A percentile compares a stretch with the other conserved stretches of the same genome.
phyloP scores from a whole-genome alignment of 2,329 filamentous ascomycete genomes.

The Dactylellina drechsleri region DNA sequence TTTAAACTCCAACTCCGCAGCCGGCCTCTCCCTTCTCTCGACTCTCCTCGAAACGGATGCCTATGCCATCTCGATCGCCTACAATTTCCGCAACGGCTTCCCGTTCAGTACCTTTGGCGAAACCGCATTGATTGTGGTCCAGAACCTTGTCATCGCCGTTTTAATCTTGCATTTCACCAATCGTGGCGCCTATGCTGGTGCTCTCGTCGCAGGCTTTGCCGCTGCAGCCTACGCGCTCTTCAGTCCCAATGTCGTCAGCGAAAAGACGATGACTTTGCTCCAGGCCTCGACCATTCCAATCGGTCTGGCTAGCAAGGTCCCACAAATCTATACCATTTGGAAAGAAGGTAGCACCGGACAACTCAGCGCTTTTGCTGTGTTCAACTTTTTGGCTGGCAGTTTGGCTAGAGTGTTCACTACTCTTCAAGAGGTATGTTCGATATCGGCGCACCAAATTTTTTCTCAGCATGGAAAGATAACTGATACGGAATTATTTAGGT shows the following conservation, averaged over 20 bases:
- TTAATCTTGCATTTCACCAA: constrained; percentile 86
- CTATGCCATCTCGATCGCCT: constrained; percentile 88
- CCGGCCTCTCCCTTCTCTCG: constrained; percentile 86
- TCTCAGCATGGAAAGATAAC: background rate
- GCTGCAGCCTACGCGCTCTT: constrained; percentile 77
- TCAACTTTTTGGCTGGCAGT: constrained; percentile 95
- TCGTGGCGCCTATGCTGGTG: constrained; percentile 73
- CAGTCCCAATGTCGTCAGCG: constrained; percentile 71
- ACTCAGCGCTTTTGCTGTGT: constrained; percentile 94
- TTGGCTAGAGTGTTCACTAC: constrained; percentile 97
- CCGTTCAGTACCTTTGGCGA: constrained; percentile 98
- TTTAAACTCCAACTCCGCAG: constrained; percentile 78
- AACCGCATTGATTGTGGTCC: constrained; percentile 87
- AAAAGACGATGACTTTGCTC: constrained; percentile 70
- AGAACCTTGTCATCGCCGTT: constrained; percentile 89
- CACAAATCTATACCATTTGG: constrained; percentile 89
- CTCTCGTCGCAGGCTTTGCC: constrained; percentile 81
- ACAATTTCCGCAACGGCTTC: constrained; percentile 89
- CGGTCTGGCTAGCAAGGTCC: constrained; percentile 88
- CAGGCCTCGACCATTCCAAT: constrained; percentile 65
- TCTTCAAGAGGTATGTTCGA: constrained; percentile 73
- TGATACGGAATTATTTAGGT: constrained; percentile 64
- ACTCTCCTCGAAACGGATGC: constrained; percentile 91
- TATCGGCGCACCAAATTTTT: background rate
- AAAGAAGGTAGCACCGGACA: constrained; percentile 89